A percentile compares a stretch with the other conserved stretches of the same genome.
These are phyloP conservation scores for Dactylis glomerata DNA, from an alignment of 176 grass and related monocot genomes.

Conservation along the genomic window DNA sequence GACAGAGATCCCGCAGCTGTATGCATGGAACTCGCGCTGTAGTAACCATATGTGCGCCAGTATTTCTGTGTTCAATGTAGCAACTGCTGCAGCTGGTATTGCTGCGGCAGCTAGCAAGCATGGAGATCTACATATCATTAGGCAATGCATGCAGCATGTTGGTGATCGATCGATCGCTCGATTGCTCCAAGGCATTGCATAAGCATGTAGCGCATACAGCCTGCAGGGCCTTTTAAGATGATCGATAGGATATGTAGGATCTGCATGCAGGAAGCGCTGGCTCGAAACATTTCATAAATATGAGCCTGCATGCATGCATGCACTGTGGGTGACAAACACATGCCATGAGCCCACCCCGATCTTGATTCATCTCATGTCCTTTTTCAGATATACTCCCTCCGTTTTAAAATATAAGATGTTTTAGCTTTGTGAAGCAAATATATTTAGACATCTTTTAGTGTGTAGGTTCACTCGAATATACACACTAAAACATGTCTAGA, in stretches of 20 bases:
- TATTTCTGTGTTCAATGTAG: slow-evolving; percentile 43
- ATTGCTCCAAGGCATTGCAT: slow-evolving; percentile 19
- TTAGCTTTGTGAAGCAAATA: no score
- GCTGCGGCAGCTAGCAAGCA: slow-evolving; percentile 24
- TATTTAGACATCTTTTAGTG: no score
- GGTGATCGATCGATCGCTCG: slow-evolving; percentile 12
- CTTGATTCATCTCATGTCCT: not conserved
- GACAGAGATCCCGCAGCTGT: slow-evolving; percentile 23
- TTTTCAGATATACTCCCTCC: not conserved
- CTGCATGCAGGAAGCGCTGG: slow-evolving; percentile 29
- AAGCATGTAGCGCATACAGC: slow-evolving; percentile 13
- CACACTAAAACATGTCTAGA: no score
- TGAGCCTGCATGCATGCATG: slow-evolving; percentile 14
- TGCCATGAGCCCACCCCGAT: slow-evolving; percentile 7
- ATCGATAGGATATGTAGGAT: slow-evolving; percentile 15
- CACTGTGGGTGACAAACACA: slow-evolving; percentile 51
- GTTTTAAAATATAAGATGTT: no score
- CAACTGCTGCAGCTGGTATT: slow-evolving; percentile 7
- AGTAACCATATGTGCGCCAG: slow-evolving; percentile 27
- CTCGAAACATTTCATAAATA: slow-evolving; percentile 60
- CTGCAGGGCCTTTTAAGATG: slow-evolving; percentile 19
- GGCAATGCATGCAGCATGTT: slow-evolving; percentile 16
- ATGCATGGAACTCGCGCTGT: slow-evolving; percentile 34
- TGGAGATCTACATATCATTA: slow-evolving; percentile 6
- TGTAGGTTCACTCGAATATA: no score